Evolutionary conservation across 2,329 filamentous ascomycete species (phyloP).

Genomic region (Nigrograna mackinnonii): DNA sequence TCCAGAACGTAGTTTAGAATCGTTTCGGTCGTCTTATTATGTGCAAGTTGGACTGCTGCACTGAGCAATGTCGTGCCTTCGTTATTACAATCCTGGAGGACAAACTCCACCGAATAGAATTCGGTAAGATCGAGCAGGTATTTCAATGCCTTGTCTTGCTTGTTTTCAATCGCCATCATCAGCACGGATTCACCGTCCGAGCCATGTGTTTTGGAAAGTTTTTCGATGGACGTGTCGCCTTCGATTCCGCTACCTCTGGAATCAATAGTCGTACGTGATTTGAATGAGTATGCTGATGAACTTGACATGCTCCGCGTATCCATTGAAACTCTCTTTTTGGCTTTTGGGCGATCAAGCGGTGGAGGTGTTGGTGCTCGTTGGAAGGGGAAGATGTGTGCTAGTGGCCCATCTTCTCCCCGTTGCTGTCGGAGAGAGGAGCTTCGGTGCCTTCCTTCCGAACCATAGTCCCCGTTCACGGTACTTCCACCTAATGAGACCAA

Average conservation of each 20-base stretch:
- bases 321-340: slow-evolving; percentile 82
- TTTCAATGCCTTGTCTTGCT: slow-evolving; percentile 70
- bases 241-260: slow-evolving; percentile 71
- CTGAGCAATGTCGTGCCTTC: slow-evolving; percentile 88
- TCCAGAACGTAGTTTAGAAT: slow-evolving; percentile 71
- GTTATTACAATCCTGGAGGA: slow-evolving; percentile 85
- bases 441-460: slow-evolving; percentile 17
- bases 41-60: slow-evolving; percentile 84
- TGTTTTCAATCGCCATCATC: slow-evolving; percentile 60
- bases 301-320: slow-evolving; percentile 87
- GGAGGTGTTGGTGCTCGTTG: slow-evolving; percentile 63
- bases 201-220: slow-evolving; percentile 72
- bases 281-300: slow-evolving; percentile 80
- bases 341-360: slow-evolving; percentile 53
- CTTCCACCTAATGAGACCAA: slow-evolving; percentile 26
- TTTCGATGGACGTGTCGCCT: slow-evolving; percentile 83
- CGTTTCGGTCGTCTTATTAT: slow-evolving; percentile 73
- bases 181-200: slow-evolving; percentile 77
- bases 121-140: slow-evolving; percentile 80
- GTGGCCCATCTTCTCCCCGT: slow-evolving; percentile 39
- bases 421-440: slow-evolving; percentile 21
- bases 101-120: slow-evolving; percentile 70
- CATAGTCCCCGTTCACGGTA: slow-evolving; percentile 32
- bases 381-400: slow-evolving; percentile 92
- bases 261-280: slow-evolving; percentile 75